A percentile compares a stretch with the other conserved stretches of the same genome.
Conservation (phyloP, 306 rosid species). For the Astragalus glycyphyllos region DNA sequence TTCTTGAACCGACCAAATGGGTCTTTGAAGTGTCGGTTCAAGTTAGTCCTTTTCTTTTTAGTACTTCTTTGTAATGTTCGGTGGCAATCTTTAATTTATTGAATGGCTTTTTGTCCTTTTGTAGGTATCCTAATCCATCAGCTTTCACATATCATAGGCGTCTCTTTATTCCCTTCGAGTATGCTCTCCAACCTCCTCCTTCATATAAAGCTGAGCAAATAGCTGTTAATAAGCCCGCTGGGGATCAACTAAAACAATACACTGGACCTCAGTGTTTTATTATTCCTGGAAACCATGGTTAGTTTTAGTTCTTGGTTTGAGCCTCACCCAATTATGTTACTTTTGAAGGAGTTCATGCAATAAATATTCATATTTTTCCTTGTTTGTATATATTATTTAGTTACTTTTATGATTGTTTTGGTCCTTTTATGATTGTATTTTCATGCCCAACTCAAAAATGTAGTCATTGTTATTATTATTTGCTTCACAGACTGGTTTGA, state of each 20-base stretch:
- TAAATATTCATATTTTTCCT: conserved; percentile 24
- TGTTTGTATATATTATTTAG: conserved; percentile 14
- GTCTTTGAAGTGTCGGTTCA: conserved; percentile 22
- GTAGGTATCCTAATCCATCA: conserved; percentile 94
- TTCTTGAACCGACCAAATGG: conserved; percentile 10
- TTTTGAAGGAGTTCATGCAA: conserved; percentile 21
- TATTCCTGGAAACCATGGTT: conserved; percentile 99
- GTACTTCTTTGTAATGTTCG: neutral
- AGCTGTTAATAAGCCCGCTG: conserved; percentile 82
- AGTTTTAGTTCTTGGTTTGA: conserved; percentile 42
- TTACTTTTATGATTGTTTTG: conserved; percentile 18
- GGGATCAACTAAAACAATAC: conserved; percentile 70
- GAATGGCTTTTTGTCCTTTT: conserved; percentile 33
- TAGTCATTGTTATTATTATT: conserved; percentile 25
- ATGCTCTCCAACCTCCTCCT: conserved; percentile 93
- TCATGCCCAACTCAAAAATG: conserved; percentile 1
- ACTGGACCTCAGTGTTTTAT: conserved; percentile 93
- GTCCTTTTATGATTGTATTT: conserved; percentile 29
- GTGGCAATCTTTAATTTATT: conserved; percentile 29
- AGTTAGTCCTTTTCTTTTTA: conserved; percentile 20
- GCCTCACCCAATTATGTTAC: conserved; percentile 32
- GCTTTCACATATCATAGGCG: conserved; percentile 91
- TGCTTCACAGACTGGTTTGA: conserved; percentile 90
- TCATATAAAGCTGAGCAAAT: conserved; percentile 79
- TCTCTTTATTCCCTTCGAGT: conserved; percentile 88